phyloP scores from a whole-genome alignment of 768 basidiomycete genomes.

The Pleurotus tuoliensis region DNA sequence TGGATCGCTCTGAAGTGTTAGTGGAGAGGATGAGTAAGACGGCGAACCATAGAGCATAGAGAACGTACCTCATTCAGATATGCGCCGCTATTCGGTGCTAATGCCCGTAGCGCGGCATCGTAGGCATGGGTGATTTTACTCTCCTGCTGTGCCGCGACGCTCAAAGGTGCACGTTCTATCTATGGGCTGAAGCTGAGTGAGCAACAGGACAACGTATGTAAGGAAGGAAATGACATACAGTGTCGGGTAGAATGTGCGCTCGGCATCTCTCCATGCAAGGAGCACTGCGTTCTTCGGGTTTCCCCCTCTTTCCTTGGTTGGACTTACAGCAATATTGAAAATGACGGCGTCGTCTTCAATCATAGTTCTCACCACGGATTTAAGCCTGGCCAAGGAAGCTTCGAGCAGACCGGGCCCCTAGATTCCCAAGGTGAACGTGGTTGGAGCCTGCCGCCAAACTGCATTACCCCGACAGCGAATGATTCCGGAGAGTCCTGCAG shows the following conservation, averaged over 20 bases:
- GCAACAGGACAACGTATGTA: neutral
- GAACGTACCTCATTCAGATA: constrained; percentile 7
- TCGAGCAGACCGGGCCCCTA: no score
- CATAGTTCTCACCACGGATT: constrained; percentile 5
- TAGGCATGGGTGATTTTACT: constrained; percentile 5
- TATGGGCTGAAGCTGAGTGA: neutral
- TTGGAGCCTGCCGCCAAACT: neutral
- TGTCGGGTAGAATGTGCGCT: constrained; percentile 2
- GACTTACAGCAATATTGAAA: constrained; percentile 6
- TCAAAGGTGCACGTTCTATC: neutral
- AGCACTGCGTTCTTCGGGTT: constrained; percentile 9
- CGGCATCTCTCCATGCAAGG: constrained; percentile 8
- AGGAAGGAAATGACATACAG: neutral
- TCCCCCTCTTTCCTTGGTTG: constrained; percentile 5
- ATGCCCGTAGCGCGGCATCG: neutral
- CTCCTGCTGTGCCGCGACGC: neutral
- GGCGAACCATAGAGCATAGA: neutral
- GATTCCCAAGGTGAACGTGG: constrained; percentile 9
- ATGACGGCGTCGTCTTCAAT: constrained; percentile 4
- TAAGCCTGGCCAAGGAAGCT: constrained; percentile 1
- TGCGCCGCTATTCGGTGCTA: constrained; percentile 1
- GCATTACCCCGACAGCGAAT: neutral
- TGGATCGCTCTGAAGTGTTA: neutral
- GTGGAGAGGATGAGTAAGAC: neutral
- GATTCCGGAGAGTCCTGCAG: no score